Base-by-base conservation (phyloP, 202 grass and related monocot genomes). In the Carex sylvatica region DNA sequence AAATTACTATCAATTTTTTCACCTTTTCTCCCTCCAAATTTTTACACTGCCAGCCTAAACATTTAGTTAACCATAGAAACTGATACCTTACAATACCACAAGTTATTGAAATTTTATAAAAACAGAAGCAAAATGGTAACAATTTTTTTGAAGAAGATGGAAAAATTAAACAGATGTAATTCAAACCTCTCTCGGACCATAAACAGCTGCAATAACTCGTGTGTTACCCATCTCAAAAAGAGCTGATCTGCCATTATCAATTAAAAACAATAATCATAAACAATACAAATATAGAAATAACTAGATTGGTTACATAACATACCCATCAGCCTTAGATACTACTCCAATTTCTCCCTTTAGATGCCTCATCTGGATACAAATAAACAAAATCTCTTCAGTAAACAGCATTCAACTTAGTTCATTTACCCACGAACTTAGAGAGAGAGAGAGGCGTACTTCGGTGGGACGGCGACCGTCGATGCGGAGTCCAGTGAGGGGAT, bases 211-310 rank as follows among this genome's bases (percentile, higher is more conserved):
- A 47, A 95, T 93, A 31, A 98, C 92, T 65, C 91, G 90, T 52
- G 92, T 98, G 76, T 95, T 95, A 16, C 95, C 95, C 95, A 98
- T 95, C 87, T 98, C 92, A 65, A 95, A 98, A 49, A 92, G 78
- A 28, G 96, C 92, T n/a, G 91, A 99, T 38, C 95, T 94, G 88
- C 38, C 22, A 66, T 52, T 26, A 20, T 28, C 11, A 81, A 26
- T 31, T 66, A 0, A 28, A 55, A 28, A 19, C 38, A 66, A 28
- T 28, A 28, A 28, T 60, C 36, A 35, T 26, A 84, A 38, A n/a
- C 20, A 83, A 56, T 42, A 53, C 4, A 85, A 9, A 22, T 64
- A 58, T 3, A 16, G 7, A 78, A 86, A 23, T 38, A 11, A 1
- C 1, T 20, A 11, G 19, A 80, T 60, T 36, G 7, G 51, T 66